Evolutionary conservation across 2,329 filamentous ascomycete genomes (phyloP), one percentile per base, ranked within the genome.

Genomic region (Nemania sp.): DNA sequence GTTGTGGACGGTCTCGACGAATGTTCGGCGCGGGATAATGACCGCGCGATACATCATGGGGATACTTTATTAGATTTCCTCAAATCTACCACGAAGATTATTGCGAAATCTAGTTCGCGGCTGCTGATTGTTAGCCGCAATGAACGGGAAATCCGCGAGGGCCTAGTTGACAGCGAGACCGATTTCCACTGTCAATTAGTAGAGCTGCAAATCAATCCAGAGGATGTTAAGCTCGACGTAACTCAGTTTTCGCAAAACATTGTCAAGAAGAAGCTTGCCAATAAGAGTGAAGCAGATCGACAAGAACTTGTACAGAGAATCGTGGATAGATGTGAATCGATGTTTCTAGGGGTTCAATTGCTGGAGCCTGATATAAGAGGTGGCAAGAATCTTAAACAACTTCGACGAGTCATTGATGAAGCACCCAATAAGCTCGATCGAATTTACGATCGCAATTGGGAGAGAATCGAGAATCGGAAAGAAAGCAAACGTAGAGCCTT

Each of bases 1-100:
- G 24, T 72, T 0, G 23, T 69, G 0, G 71, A 74, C 30, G 70
- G 72, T 0, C 54, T 73, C 9, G 71, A 74, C 12, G 71, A 74
- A 49, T 74, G 67, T 17, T 17, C 26, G 8, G 22, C n/a, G 3
- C 49, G 49, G 0, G 33, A 41, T 2, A 5, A 56, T n/a, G 33
- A 22, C 31, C 17, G 1, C 11, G 37, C 8, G 12, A 2, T 0
- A 2, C 22, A 3, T n/a, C 39, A 34, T 19, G 19, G 11, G 15
- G 8, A 12, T 14, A 33, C 31, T 31, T 4, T 56, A 42, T 9
- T 61, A 0, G 23, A 23, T 0, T 69, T 71, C 33, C 28, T 71
- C 2, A 19, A 48, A 0, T 59, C 45, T 1, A 8, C 68, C 1
- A 54, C 15, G 2, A 1, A 42, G 0, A 52, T 59, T 0, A 46